Percentiles rank a stretch among this genome's conserved stretches.
Evolutionary conservation across 441 rosid species (phyloP).

Genomic region (Corymbia calophylla): DNA sequence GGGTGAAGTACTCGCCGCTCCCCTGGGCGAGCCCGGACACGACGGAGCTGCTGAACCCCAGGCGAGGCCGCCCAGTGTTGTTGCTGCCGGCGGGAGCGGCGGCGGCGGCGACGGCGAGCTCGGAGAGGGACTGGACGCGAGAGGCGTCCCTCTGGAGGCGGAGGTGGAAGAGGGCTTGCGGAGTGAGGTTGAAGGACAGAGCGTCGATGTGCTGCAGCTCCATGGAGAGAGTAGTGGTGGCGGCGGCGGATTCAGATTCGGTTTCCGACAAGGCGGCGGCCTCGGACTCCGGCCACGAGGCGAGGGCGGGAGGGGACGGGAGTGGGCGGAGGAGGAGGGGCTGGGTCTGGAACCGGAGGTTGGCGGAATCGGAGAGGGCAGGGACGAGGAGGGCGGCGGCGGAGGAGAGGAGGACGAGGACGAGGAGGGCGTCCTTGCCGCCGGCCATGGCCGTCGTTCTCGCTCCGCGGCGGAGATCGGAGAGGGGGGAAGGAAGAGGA

Average conservation of each 20-base stretch:
- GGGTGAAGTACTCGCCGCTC: constrained; percentile 90
- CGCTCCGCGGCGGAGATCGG: neutral
- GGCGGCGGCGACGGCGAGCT: constrained; percentile 20
- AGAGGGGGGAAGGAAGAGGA: neutral
- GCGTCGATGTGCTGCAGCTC: constrained; percentile 63
- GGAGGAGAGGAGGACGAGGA: neutral
- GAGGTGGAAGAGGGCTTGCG: constrained; percentile 42
- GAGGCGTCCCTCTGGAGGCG: constrained; percentile 55
- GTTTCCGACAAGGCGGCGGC: constrained; percentile 25
- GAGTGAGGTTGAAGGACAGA: constrained; percentile 34
- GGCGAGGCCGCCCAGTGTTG: constrained; percentile 4
- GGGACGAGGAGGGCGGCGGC: neutral
- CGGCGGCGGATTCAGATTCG: neutral
- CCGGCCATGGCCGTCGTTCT: neutral
- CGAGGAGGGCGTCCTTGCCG: neutral
- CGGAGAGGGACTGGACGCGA: constrained; percentile 34
- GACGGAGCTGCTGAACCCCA: constrained; percentile 68
- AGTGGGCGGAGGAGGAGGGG: constrained; percentile 40
- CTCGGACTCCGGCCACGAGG: constrained; percentile 36
- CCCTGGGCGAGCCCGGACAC: constrained; percentile 83
- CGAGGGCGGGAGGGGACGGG: constrained; percentile 25
- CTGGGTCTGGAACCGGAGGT: constrained; percentile 18
- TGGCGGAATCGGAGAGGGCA: neutral
- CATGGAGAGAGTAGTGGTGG: constrained; percentile 23
- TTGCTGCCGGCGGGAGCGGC: constrained; percentile 1